These are phyloP conservation scores for Lagenidium sp. DNA, from an alignment of 352 stramenopile genomes.

Conservation along the genomic window DNA sequence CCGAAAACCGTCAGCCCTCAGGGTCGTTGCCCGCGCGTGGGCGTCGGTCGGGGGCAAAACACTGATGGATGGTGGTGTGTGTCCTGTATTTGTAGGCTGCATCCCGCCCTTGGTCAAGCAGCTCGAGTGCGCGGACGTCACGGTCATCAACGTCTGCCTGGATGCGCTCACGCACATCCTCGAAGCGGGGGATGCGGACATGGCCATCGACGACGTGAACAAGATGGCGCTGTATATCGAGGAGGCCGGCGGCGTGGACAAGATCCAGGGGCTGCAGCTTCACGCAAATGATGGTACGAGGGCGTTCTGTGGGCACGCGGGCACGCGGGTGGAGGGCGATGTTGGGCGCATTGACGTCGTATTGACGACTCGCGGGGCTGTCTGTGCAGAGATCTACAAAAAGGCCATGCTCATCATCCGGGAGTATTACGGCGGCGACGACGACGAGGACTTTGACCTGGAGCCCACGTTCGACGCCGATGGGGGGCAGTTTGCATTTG, in stretches of 20 bases:
- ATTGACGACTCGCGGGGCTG: background rate
- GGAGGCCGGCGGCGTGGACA: slow-evolving; percentile 93
- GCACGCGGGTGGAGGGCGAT: slow-evolving; percentile 30
- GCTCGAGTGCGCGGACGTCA: slow-evolving; percentile 89
- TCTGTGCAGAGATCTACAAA: slow-evolving; percentile 78
- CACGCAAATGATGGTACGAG: slow-evolving; percentile 93
- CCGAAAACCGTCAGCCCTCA: too few species aligned
- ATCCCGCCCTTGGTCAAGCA: slow-evolving; percentile 95
- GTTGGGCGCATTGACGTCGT: slow-evolving; percentile 5
- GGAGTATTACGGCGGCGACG: slow-evolving; percentile 96
- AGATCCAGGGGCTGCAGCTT: slow-evolving; percentile 97
- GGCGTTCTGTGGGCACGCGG: too few species aligned
- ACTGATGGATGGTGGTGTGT: background rate
- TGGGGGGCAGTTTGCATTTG: slow-evolving; percentile 60
- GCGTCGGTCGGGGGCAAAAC: too few species aligned
- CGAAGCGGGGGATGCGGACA: slow-evolving; percentile 80
- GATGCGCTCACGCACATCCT: slow-evolving; percentile 96
- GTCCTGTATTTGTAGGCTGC: slow-evolving; percentile 59
- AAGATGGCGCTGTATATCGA: slow-evolving; percentile 95
- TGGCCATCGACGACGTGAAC: slow-evolving; percentile 85
- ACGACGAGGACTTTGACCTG: slow-evolving; percentile 87
- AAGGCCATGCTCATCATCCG: slow-evolving; percentile 94
- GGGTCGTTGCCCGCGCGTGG: background rate
- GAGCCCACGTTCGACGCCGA: slow-evolving; percentile 38
- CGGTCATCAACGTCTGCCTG: slow-evolving; percentile 96